These are phyloP conservation scores for Rosa hybrid DNA, from an alignment of 331 rosid species.

Conservation along the genomic window DNA sequence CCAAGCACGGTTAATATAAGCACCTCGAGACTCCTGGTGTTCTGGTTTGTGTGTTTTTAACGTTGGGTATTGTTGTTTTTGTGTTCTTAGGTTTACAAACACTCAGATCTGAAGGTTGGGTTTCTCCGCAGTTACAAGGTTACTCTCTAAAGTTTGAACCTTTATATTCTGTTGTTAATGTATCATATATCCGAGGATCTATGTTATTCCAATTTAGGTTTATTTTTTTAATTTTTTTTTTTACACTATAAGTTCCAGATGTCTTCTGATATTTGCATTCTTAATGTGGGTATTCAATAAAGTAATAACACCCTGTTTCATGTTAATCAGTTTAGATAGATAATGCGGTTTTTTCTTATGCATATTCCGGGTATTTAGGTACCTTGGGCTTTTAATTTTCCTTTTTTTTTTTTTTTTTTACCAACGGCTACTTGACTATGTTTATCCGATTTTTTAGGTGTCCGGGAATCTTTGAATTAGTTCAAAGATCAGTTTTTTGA, in stretches of 20 bases:
- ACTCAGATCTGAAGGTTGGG: slow-evolving; percentile 57
- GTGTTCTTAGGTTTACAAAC: slow-evolving; percentile 29
- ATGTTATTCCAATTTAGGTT: slow-evolving; percentile 7
- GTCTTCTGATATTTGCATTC: neutral
- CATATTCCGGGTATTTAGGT: slow-evolving; percentile 46
- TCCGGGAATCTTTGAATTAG: slow-evolving; percentile 42
- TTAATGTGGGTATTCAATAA: neutral
- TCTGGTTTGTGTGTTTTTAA: slow-evolving; percentile 17
- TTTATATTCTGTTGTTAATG: slow-evolving; percentile 19
- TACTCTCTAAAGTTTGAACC: slow-evolving; percentile 12
- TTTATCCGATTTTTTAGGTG: slow-evolving; percentile 57
- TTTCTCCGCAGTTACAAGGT: slow-evolving; percentile 27
- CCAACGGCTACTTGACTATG: slow-evolving; percentile 59
- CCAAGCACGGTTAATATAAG: slow-evolving; percentile 22
- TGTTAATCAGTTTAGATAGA: slow-evolving; percentile 9
- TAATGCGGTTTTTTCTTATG: neutral
- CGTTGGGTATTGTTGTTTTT: slow-evolving; percentile 20
- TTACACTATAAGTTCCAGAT: neutral
- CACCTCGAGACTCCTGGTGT: neutral
- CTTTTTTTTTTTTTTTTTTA: slow-evolving; percentile 18
- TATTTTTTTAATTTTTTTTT: slow-evolving; percentile 8
- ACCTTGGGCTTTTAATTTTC: slow-evolving; percentile 28
- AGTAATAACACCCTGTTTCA: neutral
- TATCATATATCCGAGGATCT: slow-evolving; percentile 47
- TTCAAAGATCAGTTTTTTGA: slow-evolving; percentile 23